Evolutionary conservation across 2,329 filamentous ascomycete genomes (phyloP), one percentile per base, ranked within the genome.

Genomic region (Scleromitrula shiraiana): DNA sequence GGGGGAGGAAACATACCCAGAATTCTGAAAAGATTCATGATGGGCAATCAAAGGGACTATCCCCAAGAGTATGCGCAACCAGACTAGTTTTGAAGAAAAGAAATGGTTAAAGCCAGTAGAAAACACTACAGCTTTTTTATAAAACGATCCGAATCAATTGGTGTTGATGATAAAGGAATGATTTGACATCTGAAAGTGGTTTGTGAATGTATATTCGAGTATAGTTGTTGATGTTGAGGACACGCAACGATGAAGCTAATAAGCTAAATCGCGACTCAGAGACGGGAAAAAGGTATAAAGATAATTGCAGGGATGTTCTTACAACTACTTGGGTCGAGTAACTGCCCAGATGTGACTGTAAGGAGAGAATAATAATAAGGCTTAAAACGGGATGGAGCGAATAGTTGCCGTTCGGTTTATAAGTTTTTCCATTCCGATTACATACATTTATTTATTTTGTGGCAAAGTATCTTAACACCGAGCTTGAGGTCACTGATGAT

Each of bases 11-110:
- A 26, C 50, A 38, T 70, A 85, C 82, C 82, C 64, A 80, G 64
- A 62, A 85, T 68, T 62, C 82, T 70, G 71, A 86, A 86, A 65
- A 84, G 70, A 70, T 85, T 86, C 81, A 85, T 84, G 58, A 54
- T 75, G 65, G 58, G 35, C 30, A 54, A 59, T 49, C 15, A 15
- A 49, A 44, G 46, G 40, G 46, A 22, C 27, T 20, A 15, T 20
- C 41, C 46, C 41, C 22, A 48, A 4, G 17, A 37, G 27, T 38
- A 42, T 42, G 37, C 15, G 37, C 45, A 47, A 15, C 26, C 45
- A 37, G 37, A 23, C 24, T 35, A 14, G 32, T 37, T 23, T 15
- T 27, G 8, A 24, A 26, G 46, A 46, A 23, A 41, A 14, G 46
- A 45, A 32, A 38, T 36, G 5, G n/a, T 14, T 14, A 9, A 22